Evolutionary conservation across 306 rosid genomes (phyloP).

Genomic region (Prunus mume): DNA sequence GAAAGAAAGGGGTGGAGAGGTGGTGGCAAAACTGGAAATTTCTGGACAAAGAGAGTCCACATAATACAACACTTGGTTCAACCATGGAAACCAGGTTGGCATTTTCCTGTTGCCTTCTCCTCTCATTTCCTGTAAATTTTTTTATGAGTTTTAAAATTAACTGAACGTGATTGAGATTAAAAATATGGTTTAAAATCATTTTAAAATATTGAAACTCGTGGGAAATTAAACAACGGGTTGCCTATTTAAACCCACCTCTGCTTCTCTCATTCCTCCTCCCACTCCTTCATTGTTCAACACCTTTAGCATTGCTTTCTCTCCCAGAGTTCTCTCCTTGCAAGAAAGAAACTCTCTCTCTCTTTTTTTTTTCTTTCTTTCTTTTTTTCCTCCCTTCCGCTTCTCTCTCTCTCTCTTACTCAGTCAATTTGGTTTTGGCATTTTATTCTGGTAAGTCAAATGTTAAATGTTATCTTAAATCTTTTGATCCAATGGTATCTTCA

Average conservation of each 20-base stretch:
- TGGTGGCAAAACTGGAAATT: slow-evolving; percentile 25
- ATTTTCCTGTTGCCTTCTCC: slow-evolving; percentile 4
- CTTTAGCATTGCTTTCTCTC: slow-evolving; percentile 16
- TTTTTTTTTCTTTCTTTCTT: slow-evolving; percentile 16
- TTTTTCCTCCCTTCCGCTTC: slow-evolving; percentile 8
- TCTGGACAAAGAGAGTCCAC: slow-evolving; percentile 28
- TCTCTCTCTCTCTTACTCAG: not conserved
- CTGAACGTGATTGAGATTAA: slow-evolving; percentile 7
- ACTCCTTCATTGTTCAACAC: slow-evolving; percentile 28
- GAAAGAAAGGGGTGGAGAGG: slow-evolving; percentile 18
- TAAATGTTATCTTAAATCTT: not conserved
- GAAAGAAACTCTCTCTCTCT: slow-evolving; percentile 25
- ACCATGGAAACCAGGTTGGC: not conserved
- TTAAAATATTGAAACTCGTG: not conserved
- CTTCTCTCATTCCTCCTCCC: slow-evolving; percentile 52
- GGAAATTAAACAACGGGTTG: slow-evolving; percentile 18
- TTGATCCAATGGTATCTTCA: not conserved
- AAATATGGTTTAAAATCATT: not conserved
- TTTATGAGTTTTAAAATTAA: not conserved
- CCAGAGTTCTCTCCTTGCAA: slow-evolving; percentile 24
- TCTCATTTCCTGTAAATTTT: not conserved
- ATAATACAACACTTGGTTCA: slow-evolving; percentile 5
- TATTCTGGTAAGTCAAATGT: slow-evolving; percentile 36
- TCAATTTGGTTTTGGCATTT: slow-evolving; percentile 8
- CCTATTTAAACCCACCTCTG: slow-evolving; percentile 52